Conservation (phyloP, 345 rosid species). For the Dovyalis caffra region DNA sequence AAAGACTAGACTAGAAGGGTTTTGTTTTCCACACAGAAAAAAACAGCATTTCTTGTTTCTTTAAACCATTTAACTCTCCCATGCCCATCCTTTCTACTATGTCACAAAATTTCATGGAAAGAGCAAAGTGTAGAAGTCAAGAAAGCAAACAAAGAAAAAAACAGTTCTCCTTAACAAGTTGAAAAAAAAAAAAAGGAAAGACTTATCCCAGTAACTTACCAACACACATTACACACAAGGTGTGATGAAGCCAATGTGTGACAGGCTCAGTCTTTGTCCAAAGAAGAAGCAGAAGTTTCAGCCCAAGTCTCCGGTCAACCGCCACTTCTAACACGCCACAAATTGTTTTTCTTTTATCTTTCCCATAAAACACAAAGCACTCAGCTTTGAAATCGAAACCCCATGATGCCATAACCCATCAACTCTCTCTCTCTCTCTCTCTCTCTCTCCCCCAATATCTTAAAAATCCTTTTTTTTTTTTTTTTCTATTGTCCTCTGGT, state of each 20-base stretch:
- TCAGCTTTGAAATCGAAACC: not conserved
- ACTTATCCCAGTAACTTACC: not conserved
- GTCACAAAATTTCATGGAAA: not conserved
- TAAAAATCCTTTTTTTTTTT: not conserved
- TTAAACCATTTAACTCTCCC: not conserved
- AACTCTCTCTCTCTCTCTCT: not conserved
- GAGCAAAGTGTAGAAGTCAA: not conserved
- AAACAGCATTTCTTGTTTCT: too few species aligned
- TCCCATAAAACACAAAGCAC: not conserved
- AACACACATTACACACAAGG: not conserved
- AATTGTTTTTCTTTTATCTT: not conserved
- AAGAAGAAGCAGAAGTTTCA: not conserved
- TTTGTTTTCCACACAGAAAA: not conserved
- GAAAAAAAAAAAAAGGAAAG: not conserved
- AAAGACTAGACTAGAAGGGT: not conserved
- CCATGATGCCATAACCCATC: too few species aligned
- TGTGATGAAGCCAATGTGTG: not conserved
- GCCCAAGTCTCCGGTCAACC: conserved; percentile 20
- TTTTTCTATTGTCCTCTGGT: conserved; percentile 13
- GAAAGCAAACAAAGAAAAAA: not conserved
- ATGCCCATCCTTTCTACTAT: not conserved
- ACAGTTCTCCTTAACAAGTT: not conserved
- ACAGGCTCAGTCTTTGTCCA: not conserved
- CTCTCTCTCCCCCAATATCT: conserved; percentile 17
- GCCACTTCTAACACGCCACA: conserved; percentile 19